Evolutionary conservation across 2,329 filamentous ascomycete species (phyloP), one percentile per base, ranked within the genome.

Genomic region (Aureobasidium sp.): DNA sequence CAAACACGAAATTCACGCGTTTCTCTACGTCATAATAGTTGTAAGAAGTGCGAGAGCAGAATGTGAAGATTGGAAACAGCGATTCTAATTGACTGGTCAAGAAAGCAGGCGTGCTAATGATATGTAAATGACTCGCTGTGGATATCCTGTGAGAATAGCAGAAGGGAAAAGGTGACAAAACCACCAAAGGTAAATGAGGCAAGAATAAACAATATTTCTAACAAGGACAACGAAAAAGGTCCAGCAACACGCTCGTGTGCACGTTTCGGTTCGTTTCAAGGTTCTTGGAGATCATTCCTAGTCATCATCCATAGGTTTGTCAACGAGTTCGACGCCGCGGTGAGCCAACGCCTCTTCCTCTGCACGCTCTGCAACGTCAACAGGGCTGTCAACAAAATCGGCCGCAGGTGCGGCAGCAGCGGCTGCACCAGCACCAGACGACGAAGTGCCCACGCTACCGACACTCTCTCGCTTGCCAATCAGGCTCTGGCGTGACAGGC

Each of bases 251-350:
- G 55, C 42, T 58, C 55, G 25, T 58, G 55, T 58, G 55, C 55
- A 58, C 55, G 55, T 58, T 47, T 58, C 55, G n/a, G 41, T 58
- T 58, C 55, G 55, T 58, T 58, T 34, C 41, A 58, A 34, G 37
- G 11, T 58, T 48, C 41, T 44, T 37, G 42, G 45, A 48, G 55
- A 58, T 58, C 55, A 58, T 58, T 58, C 55, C 55, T 58, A 58
- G 34, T 58, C 55, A 59, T 65, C 64, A 51, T 90, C 87, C 86
- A 91, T 90, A n/a, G 88, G 86, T 74, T 84, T 86, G 72, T 91
- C 88, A 69, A 85, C 84, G 69, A 91, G 78, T 67, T 85, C 87
- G 45, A 91, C 87, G 7, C 86, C 84, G 56, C 77, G 73, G 49
- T 70, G 57, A 29, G 45, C 25, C 29, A 45, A 25, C 22, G 68